Percentiles rank a stretch among this genome's conserved stretches.
Evolutionary conservation across 2,329 filamentous ascomycete species (phyloP).

Genomic region (Paecilomyces dactylethromorphus): DNA sequence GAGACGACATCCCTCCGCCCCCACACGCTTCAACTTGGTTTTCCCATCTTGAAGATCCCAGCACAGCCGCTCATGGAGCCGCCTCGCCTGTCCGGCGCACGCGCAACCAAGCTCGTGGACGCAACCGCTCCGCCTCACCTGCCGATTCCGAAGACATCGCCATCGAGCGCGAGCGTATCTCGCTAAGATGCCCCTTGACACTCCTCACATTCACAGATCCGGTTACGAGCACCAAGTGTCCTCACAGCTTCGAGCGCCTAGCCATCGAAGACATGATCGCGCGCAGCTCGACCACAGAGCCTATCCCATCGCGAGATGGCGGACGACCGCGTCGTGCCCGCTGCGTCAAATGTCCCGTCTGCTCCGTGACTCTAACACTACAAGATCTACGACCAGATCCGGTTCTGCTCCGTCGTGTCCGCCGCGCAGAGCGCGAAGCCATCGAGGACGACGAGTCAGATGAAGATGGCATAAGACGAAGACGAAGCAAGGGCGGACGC

Average conservation of each 20-base stretch:
- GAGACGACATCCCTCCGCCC: slow-evolving; percentile 47
- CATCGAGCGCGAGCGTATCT: slow-evolving; percentile 39
- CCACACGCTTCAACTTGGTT: slow-evolving; percentile 60
- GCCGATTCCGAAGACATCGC: slow-evolving; percentile 39
- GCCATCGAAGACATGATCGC: slow-evolving; percentile 42
- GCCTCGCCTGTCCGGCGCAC: slow-evolving; percentile 27
- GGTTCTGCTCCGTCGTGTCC: slow-evolving; percentile 32
- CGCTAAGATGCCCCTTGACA: slow-evolving; percentile 44
- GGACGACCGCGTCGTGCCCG: slow-evolving; percentile 14
- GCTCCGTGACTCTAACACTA: slow-evolving; percentile 28
- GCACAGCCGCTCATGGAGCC: slow-evolving; percentile 23
- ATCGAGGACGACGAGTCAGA: slow-evolving; percentile 20
- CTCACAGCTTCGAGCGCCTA: slow-evolving; percentile 42
- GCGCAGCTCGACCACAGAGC: slow-evolving; percentile 20
- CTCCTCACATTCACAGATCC: slow-evolving; percentile 40
- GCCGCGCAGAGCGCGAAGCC: slow-evolving; percentile 21
- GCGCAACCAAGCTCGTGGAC: slow-evolving; percentile 6
- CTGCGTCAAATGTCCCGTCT: slow-evolving; percentile 37
- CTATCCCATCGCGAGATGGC: slow-evolving; percentile 14
- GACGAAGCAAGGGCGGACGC: slow-evolving; percentile 9
- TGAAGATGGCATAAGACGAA: slow-evolving; percentile 5
- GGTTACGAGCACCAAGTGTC: slow-evolving; percentile 43
- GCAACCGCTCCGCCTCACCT: slow-evolving; percentile 13
- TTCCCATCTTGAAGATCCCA: slow-evolving; percentile 37
- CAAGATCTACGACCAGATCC: slow-evolving; percentile 34